Evolutionary conservation across 2,329 filamentous ascomycete genomes (phyloP).

Genomic region (Cryphonectria carpinicola): DNA sequence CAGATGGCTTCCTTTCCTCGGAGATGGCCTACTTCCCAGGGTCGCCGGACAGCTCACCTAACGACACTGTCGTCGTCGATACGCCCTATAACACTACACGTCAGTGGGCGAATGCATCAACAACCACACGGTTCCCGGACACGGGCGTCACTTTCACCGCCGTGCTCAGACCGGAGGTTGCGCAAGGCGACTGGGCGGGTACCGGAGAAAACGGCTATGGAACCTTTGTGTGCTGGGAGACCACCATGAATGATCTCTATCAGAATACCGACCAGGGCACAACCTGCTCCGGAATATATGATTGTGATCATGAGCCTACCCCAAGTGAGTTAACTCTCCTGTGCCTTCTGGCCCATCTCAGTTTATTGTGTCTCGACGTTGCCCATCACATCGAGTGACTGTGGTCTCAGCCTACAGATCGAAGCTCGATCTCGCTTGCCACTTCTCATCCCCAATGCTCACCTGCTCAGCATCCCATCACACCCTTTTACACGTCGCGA

Average conservation of each 20-base stretch:
- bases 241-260: constrained; percentile 34
- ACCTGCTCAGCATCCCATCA: neutral
- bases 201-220: constrained; percentile 39
- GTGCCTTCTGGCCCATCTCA: neutral
- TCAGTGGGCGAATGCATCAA: constrained; percentile 37
- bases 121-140: constrained; percentile 35
- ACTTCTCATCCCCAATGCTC: neutral
- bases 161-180: constrained; percentile 35
- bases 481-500: neutral
- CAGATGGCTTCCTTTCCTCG: constrained; percentile 34
- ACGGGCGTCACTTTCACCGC: constrained; percentile 38
- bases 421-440: neutral
- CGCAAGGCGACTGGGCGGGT: constrained; percentile 37
- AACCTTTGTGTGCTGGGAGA: constrained; percentile 39
- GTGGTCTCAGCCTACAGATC: neutral
- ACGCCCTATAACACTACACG: constrained; percentile 33
- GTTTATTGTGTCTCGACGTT: neutral
- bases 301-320: constrained; percentile 36
- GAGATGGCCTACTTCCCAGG: constrained; percentile 39
- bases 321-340: constrained; percentile 32
- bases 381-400: neutral
- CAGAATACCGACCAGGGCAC: constrained; percentile 33
- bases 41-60: constrained; percentile 29
- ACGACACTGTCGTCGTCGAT: constrained; percentile 37
- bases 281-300: constrained; percentile 37